Conservation (phyloP, 768 basidiomycete genomes). For the Mycena maculata region DNA sequence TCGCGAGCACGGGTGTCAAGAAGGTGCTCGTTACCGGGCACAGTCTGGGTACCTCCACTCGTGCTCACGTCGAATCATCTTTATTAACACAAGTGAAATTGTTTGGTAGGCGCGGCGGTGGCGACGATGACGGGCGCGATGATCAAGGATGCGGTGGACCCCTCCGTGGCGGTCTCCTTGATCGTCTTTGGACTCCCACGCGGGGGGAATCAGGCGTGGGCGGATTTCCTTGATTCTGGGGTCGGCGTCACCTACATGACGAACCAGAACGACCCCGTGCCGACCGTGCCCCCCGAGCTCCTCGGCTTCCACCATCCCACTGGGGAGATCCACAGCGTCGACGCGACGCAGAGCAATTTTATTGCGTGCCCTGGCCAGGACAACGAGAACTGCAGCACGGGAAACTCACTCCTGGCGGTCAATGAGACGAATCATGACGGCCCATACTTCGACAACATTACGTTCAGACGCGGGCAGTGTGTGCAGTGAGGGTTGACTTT, state of each 20-base stretch:
- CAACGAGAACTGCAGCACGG: slow-evolving; percentile 39
- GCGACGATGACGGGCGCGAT: slow-evolving; percentile 58
- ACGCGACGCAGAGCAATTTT: slow-evolving; percentile 39
- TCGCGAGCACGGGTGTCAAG: slow-evolving; percentile 43
- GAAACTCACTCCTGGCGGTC: too few relatives aligned
- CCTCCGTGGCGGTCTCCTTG: slow-evolving; percentile 46
- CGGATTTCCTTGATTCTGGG: slow-evolving; percentile 54
- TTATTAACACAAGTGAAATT: too few relatives aligned
- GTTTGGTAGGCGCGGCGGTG: slow-evolving; percentile 58
- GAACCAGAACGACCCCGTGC: slow-evolving; percentile 57
- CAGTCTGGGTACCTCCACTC: slow-evolving; percentile 46
- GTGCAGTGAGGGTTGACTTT: too few relatives aligned
- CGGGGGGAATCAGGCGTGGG: slow-evolving; percentile 58
- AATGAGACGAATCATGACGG: too few relatives aligned
- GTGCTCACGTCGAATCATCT: too few relatives aligned
- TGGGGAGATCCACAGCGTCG: slow-evolving; percentile 55
- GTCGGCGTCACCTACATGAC: slow-evolving; percentile 48
- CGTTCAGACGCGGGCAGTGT: too few relatives aligned
- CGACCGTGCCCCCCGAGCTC: slow-evolving; percentile 49
- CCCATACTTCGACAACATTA: too few relatives aligned
- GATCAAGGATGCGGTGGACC: slow-evolving; percentile 49
- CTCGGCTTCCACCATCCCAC: slow-evolving; percentile 49
- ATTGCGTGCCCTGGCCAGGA: slow-evolving; percentile 54
- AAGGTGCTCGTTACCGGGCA: slow-evolving; percentile 56
- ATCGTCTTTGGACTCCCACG: slow-evolving; percentile 57